Evolutionary conservation across 345 rosid genomes (phyloP), one percentile per base, ranked within the genome.

Genomic region (Reutealis trisperma): DNA sequence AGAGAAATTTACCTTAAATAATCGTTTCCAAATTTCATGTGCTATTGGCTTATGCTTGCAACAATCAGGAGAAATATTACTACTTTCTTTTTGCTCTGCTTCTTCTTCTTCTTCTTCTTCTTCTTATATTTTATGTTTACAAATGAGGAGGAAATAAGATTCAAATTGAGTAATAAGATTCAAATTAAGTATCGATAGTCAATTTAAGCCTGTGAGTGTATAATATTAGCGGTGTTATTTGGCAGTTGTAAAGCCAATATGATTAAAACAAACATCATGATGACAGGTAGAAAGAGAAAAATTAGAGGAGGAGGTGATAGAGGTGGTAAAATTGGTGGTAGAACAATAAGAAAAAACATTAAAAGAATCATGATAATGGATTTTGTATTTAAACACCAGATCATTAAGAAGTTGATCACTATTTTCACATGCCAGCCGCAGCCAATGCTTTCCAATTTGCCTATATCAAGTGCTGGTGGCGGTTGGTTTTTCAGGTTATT

Each of bases 241-340:
- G 63, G 62, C 9, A 44, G 55, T 25, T 18, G 41, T 14, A 67
- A 63, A 30, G 77, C 77, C n/a, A 63, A n/a, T 27, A 63, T 18
- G 15, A 63, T 25, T 1, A 75, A 62, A 57, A 24, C 22, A 14
- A 19, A 45, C 64, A 75, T 22, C 9, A 75, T 41, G 6, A 75
- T n/a, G 45, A 75, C 19, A 2, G 78, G 78, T 6, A 66, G 1
- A 16, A 34, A 54, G 58, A 75, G 64, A 9, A 75, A 32, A 66
- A 55, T 8, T 19, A 42, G 8, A 3, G 78, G 78, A 0, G 78
- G 78, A 2, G 78, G 71, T 16, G 78, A 61, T 65, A 75, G 32
- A 24, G 71, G 71, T 3, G 78, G 78, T 51, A 75, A 8, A 52
- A 75, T 21, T 49, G 27, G 34, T 24, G 78, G 78, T 51, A 75